Evolutionary conservation across 129 eudicot species (phyloP), one percentile per base, ranked within the genome.

Genomic region (Logfia minima): DNA sequence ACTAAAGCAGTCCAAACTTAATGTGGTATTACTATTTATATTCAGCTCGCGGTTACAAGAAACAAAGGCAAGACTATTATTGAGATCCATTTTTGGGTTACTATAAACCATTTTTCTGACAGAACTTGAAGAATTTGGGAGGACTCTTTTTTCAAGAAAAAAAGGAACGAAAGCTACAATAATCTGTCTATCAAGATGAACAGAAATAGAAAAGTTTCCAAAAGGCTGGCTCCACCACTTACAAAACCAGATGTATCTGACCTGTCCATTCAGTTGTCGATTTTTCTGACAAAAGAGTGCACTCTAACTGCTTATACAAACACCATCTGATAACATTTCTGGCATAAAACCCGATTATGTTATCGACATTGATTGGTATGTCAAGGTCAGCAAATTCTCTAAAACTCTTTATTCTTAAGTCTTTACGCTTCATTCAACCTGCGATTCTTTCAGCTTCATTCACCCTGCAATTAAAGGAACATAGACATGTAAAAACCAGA

Each of bases 221-320:
- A 62, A 71, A 82, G 63, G 77, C 83, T 82, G 82, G 82, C 75
- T 83, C 98, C 98, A 75, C 99, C 97, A 72, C 97, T 94, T 74
- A 94, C 96, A 77, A 94, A 94, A 70, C 99, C 97, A 45, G 96
- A 90, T 72, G 96, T 92, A 79, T 92, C 98, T 6, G 86, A 76
- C 80, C 98, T 75, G 71, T 93, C 98, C 98, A 93, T 91, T 82
- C 73, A 79, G 72, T 48, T 71, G 83, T 66, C 43, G 28, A n/a
- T 78, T 16, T 24, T 58, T 34, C 5, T 11, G 18, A 21, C 48
- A 53, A 58, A 67, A 10, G n/a, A 24, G 63, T 19, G 63, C 28
- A 51, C 73, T 71, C 59, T 75, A 68, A 70, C 80, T 48, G 39
- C 32, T 35, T 22, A 26, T 13, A 41, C 37, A 69, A 75, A 55